phyloP scores from a whole-genome alignment of 78 protist genomes.

The Dictyostelium brefeldianum region DNA sequence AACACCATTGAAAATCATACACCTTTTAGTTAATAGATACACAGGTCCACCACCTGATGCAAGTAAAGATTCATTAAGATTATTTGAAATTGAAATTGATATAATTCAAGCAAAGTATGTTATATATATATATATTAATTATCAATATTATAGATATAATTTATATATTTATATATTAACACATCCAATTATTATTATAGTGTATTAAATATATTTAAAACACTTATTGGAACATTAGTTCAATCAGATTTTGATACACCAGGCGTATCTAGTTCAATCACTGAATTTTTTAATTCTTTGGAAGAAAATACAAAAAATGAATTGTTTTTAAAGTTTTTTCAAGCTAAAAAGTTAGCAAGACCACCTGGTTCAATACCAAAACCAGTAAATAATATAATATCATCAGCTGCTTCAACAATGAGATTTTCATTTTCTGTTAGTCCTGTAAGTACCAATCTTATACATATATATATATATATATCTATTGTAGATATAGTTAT shows the following conservation, averaged over 20 bases:
- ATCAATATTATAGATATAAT: too few species aligned
- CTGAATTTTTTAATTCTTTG: slow-evolving; percentile 63
- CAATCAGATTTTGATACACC: slow-evolving; percentile 27
- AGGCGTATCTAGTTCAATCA: not conserved
- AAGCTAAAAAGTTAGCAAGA: slow-evolving; percentile 27
- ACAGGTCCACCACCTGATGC: slow-evolving; percentile 57
- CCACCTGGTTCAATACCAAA: slow-evolving; percentile 28
- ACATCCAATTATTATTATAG: not conserved
- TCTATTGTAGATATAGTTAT: too few species aligned
- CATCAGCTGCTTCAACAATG: slow-evolving; percentile 75
- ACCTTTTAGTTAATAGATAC: slow-evolving; percentile 39
- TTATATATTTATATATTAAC: too few species aligned
- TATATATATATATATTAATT: too few species aligned
- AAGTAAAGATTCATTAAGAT: slow-evolving; percentile 63
- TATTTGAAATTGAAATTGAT: slow-evolving; percentile 73
- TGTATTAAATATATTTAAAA: slow-evolving; percentile 42
- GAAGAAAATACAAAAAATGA: slow-evolving; percentile 59
- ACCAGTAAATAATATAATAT: slow-evolving; percentile 2
- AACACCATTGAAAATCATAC: slow-evolving; percentile 53
- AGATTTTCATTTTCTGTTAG: slow-evolving; percentile 67
- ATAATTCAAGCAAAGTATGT: slow-evolving; percentile 48
- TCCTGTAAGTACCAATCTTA: slow-evolving; percentile 16
- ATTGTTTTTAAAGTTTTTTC: slow-evolving; percentile 42
- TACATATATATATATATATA: too few species aligned
- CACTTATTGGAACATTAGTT: slow-evolving; percentile 51